These are phyloP conservation scores for Trypanosoma avium DNA, from an alignment of 208 protist genomes.

Conservation along the genomic window DNA sequence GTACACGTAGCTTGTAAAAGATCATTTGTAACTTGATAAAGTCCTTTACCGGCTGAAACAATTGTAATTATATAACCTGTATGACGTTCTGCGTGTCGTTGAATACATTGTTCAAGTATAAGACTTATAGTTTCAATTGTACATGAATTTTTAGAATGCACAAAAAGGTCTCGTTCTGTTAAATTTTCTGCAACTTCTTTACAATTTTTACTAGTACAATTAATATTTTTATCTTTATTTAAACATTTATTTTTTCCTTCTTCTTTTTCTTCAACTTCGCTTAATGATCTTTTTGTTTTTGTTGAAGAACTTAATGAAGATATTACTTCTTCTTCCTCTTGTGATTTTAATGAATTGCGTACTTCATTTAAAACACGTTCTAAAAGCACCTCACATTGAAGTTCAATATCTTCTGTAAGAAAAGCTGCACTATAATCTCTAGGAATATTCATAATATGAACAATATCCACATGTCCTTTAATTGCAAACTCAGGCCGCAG, in stretches of 20 bases:
- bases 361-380: constrained; percentile 53
- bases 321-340: neutral
- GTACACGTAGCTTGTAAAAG: constrained; percentile 65
- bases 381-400: constrained; percentile 73
- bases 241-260: neutral
- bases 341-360: neutral
- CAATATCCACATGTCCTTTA: constrained; percentile 51
- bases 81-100: constrained; percentile 48
- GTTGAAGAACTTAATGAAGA: neutral
- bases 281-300: neutral
- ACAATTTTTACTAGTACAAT: neutral
- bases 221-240: neutral
- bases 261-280: constrained; percentile 11
- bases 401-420: constrained; percentile 56
- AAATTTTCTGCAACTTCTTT: constrained; percentile 9
- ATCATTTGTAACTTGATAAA: constrained; percentile 72
- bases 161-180: constrained; percentile 59
- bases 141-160: constrained; percentile 65
- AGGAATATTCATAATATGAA: constrained; percentile 70
- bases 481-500: constrained; percentile 51
- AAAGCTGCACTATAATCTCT: constrained; percentile 39
- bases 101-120: constrained; percentile 61
- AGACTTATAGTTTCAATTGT: constrained; percentile 74
- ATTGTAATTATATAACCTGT: constrained; percentile 72
- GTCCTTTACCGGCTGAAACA: constrained; percentile 77